Evolutionary conservation across 352 stramenopile species (phyloP), one percentile per base, ranked within the genome.

Genomic region (Globisporangium orthogonon): DNA sequence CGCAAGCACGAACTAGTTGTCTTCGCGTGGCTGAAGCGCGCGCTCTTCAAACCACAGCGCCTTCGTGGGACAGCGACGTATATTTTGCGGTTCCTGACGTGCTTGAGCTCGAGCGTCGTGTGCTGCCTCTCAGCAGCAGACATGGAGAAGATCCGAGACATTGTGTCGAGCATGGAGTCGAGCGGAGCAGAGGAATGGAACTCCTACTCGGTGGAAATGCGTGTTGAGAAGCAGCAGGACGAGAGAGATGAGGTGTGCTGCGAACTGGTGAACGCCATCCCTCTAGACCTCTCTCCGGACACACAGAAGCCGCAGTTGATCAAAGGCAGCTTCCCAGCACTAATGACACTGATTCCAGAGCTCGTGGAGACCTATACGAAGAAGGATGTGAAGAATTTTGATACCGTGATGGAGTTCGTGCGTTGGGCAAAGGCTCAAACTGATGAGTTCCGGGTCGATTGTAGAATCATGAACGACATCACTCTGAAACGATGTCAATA

Each of bases 21-120:
- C 18, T 93, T 91, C 61, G 58, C 67, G 3, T 93, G 83, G 79
- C 56, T 92, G 0, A 43, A 74, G 41, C 69, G 85, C 45, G 35
- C 52, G 3, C 48, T 74, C 28, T 89, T 91, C 52, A 50, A 56
- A 0, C 73, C 71, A 13, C 51, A 56, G 35, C 63, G 60, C 15
- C 58, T 90, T 17, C 75, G 80, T 1, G 77, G 83, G 44, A 86
- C 75, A 23, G 76, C 78, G 17, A 86, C 83, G 44, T 91, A 89
- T 18, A 69, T 89, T 40, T 54, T 93, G 17, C 83, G 83, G 9
- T 86, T 88, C 43, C 51, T 60, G 62, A 65, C 58, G 18, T 58
- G 43, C 10, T 37, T 64, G 35, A 64, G 58, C 6, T 40, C 51
- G 10, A 54, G 53, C 37, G 28, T 60, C 45, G 58, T 64, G 28